Conservation (phyloP, 2,329 filamentous ascomycete genomes). For the Salinomyces thailandicus region DNA sequence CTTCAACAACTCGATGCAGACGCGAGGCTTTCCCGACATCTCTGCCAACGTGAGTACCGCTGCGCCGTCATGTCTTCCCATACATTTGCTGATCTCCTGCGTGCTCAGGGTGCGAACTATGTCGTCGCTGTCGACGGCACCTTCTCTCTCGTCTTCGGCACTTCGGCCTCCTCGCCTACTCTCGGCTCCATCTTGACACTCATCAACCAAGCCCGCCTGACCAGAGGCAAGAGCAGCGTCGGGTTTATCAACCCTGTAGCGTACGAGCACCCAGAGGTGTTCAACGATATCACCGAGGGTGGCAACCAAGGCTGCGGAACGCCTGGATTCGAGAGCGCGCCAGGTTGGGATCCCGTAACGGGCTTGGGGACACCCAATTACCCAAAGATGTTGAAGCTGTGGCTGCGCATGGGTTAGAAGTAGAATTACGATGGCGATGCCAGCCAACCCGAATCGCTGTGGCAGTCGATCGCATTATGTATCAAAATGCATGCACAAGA, state of each 20-base stretch:
- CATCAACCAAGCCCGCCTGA: slow-evolving; percentile 32
- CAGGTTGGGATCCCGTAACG: slow-evolving; percentile 28
- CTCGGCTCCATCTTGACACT: slow-evolving; percentile 40
- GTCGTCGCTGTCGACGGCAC: slow-evolving; percentile 34
- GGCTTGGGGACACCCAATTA: slow-evolving; percentile 22
- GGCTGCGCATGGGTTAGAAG: not conserved
- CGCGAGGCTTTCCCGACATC: slow-evolving; percentile 39
- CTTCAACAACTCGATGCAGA: slow-evolving; percentile 36
- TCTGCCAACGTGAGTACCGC: slow-evolving; percentile 8
- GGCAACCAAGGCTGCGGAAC: slow-evolving; percentile 31
- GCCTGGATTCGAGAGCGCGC: slow-evolving; percentile 18
- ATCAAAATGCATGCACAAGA: too few species aligned
- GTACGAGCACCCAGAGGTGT: slow-evolving; percentile 33
- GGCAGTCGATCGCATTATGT: too few species aligned
- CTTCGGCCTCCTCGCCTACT: slow-evolving; percentile 41
- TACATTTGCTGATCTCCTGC: slow-evolving; percentile 1
- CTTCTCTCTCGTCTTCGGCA: slow-evolving; percentile 39
- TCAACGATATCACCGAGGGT: slow-evolving; percentile 32
- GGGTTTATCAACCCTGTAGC: slow-evolving; percentile 35
- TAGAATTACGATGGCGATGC: too few species aligned
- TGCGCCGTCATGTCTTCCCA: not conserved
- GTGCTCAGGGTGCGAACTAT: slow-evolving; percentile 24
- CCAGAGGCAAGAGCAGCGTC: slow-evolving; percentile 28
- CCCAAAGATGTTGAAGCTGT: slow-evolving; percentile 21
- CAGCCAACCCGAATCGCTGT: too few species aligned